phyloP scores from a whole-genome alignment of 2,329 filamentous ascomycete species.

The Fusarium anguioides region DNA sequence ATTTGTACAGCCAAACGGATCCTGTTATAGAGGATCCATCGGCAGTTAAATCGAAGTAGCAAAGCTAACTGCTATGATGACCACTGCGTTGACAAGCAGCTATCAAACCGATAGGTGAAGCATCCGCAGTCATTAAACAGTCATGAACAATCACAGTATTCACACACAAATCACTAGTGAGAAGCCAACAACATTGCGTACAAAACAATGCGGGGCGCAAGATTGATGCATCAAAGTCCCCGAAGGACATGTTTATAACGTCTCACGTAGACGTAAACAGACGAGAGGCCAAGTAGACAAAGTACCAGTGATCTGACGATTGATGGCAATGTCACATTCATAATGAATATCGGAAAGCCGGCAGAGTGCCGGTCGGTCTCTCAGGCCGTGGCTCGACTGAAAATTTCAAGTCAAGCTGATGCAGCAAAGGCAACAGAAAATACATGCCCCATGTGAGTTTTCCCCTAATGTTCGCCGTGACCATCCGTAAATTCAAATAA shows the following conservation, averaged over 20 bases:
- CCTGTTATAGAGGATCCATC: background rate
- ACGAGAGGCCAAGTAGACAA: conserved; percentile 40
- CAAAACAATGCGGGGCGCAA: background rate
- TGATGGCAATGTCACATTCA: conserved; percentile 53
- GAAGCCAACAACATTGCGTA: background rate
- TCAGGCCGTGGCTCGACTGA: conserved; percentile 74
- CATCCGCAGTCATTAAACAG: background rate
- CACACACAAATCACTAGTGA: background rate
- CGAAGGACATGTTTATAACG: conserved; percentile 29
- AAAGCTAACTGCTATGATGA: no score
- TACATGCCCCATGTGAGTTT: conserved; percentile 54
- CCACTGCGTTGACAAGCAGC: background rate
- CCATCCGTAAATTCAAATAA: conserved; percentile 52
- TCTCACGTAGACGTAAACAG: conserved; percentile 41
- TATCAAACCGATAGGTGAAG: background rate
- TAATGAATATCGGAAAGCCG: conserved; percentile 65
- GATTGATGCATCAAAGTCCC: conserved; percentile 28
- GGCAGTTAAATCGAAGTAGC: background rate
- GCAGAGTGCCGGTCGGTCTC: conserved; percentile 77
- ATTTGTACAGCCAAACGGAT: background rate
- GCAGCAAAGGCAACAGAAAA: conserved; percentile 59
- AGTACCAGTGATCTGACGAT: conserved; percentile 38
- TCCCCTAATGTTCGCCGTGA: conserved; percentile 55
- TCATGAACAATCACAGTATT: background rate
- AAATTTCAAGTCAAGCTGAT: conserved; percentile 63